phyloP scores from a whole-genome alignment of 78 protist genomes.

The Planoprotostelium fungivorum region DNA sequence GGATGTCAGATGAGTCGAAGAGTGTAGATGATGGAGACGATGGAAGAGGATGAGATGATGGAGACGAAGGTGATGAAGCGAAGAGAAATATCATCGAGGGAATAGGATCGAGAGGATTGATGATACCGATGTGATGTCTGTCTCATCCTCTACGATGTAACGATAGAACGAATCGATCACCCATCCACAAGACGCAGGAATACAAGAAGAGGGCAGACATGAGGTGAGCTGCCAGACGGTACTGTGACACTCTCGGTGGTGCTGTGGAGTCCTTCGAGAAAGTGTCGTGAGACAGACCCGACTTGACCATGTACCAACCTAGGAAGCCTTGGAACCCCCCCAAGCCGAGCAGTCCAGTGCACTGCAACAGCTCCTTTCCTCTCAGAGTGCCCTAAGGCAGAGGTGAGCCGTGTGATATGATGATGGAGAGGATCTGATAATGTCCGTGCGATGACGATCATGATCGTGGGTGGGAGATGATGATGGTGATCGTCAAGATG shows the following conservation, averaged over 20 bases:
- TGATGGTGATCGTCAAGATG: constrained; percentile 30
- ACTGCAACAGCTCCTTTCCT: neutral
- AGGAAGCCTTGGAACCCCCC: constrained; percentile 79
- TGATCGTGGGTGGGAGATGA: too few relatives aligned
- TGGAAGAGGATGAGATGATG: neutral
- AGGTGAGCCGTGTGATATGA: neutral
- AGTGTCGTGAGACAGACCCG: constrained; percentile 72
- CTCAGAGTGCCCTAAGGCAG: neutral
- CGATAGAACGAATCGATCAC: too few relatives aligned
- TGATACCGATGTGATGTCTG: too few relatives aligned
- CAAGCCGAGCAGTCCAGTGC: constrained; percentile 7
- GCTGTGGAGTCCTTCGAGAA: neutral
- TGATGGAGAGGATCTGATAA: neutral
- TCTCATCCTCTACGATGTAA: too few relatives aligned
- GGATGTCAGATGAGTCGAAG: too few relatives aligned
- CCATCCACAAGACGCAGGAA: constrained; percentile 34
- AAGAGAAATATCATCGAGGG: too few relatives aligned
- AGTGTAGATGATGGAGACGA: neutral
- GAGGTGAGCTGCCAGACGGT: constrained; percentile 88
- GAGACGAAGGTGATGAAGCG: too few relatives aligned
- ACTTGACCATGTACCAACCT: constrained; percentile 95
- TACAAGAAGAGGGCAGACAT: constrained; percentile 77
- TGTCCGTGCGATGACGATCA: too few relatives aligned
- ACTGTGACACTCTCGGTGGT: constrained; percentile 80
- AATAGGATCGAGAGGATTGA: too few relatives aligned